Evolutionary conservation across 108 stramenopile genomes (phyloP).

Genomic region (Nannochloropsis salina): DNA sequence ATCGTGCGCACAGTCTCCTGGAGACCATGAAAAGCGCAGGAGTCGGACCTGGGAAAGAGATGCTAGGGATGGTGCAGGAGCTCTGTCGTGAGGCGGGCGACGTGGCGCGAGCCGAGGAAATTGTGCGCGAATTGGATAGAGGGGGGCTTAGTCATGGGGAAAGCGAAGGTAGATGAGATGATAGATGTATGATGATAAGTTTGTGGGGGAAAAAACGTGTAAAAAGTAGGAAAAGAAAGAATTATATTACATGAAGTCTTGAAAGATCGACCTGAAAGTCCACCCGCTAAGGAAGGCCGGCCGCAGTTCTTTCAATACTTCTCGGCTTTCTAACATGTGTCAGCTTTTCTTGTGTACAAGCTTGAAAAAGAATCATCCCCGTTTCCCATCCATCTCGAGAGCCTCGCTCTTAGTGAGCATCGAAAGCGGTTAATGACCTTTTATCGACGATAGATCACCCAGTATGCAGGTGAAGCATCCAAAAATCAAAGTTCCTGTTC

Average conservation of each 20-base stretch:
- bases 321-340: too few species aligned
- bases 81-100: slow-evolving; percentile 7
- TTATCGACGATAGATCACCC: too few species aligned
- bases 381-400: too few species aligned
- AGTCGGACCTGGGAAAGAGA: neutral
- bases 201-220: neutral
- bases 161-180: too few species aligned
- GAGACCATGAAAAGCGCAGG: neutral
- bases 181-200: neutral
- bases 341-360: too few species aligned
- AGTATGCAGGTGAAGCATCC: too few species aligned
- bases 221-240: neutral
- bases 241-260: neutral
- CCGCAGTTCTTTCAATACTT: too few species aligned
- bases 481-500: too few species aligned
- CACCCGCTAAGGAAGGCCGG: too few species aligned
- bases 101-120: slow-evolving; percentile 15
- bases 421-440: too few species aligned
- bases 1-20: neutral
- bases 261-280: neutral
- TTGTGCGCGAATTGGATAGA: neutral
- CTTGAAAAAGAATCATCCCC: too few species aligned
- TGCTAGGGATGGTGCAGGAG: neutral
- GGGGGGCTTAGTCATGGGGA: neutral
- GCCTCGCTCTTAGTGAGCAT: too few species aligned